A percentile compares a stretch with the other conserved stretches of the same genome.
Evolutionary conservation across 305 asterid species (phyloP).

Genomic region (Fraxinus latifolia): DNA sequence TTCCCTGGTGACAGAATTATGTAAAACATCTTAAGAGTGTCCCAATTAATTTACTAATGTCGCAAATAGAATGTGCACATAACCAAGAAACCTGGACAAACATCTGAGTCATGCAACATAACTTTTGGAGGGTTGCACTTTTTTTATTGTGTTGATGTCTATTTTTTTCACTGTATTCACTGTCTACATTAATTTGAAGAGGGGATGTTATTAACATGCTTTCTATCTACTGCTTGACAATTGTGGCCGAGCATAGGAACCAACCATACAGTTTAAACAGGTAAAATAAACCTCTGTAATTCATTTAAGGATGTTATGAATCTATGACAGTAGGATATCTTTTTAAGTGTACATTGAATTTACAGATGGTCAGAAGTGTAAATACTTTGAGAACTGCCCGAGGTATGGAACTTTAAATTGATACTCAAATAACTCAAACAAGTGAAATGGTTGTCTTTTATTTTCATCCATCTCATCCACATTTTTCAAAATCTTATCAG

Average conservation of each 20-base stretch:
- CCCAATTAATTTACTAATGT: background rate
- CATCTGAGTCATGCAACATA: background rate
- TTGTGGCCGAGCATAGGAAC: background rate
- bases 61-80: background rate
- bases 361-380: background rate
- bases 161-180: background rate
- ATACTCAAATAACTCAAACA: background rate
- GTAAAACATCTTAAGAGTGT: background rate
- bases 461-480: background rate
- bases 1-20: background rate
- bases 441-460: background rate
- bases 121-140: background rate
- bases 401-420: background rate
- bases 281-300: background rate
- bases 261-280: background rate
- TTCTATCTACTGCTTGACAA: background rate
- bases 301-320: background rate
- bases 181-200: background rate
- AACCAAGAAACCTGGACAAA: background rate
- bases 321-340: background rate
- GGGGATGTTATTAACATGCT: background rate
- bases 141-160: background rate
- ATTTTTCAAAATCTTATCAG: background rate
- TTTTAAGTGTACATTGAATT: background rate
- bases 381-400: background rate